Conservation (phyloP, 805 yeast genomes). For the Yarrowia keelungensis region DNA sequence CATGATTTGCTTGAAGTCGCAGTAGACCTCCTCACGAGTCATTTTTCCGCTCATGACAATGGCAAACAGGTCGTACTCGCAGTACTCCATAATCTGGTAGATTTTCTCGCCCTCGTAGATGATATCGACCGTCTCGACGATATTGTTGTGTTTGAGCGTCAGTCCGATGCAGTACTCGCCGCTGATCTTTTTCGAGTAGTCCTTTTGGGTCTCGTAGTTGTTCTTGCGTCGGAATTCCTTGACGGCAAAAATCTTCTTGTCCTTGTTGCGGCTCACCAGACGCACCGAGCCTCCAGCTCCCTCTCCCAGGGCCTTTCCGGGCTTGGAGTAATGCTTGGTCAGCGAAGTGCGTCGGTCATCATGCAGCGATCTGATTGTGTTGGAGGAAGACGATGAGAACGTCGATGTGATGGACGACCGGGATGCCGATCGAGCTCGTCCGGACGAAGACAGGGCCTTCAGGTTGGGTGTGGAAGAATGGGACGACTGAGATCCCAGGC, state of each 20-base stretch:
- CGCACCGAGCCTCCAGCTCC: conserved; percentile 97
- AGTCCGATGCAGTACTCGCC: conserved; percentile 86
- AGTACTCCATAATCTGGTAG: conserved; percentile 89
- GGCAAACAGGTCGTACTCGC: conserved; percentile 90
- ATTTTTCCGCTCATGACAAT: conserved; percentile 88
- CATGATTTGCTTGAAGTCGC: conserved; percentile 83
- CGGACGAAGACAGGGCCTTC: conserved; percentile 11
- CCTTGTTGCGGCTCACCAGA: conserved; percentile 67
- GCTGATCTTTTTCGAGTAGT: conserved; percentile 78
- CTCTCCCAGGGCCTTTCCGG: conserved; percentile 79
- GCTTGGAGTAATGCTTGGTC: conserved; percentile 69
- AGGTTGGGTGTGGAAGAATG: conserved; percentile 35
- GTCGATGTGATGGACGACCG: conserved; percentile 21
- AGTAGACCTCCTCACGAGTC: conserved; percentile 70
- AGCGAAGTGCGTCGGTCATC: conserved; percentile 51
- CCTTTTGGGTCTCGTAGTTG: conserved; percentile 66
- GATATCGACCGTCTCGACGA: conserved; percentile 81
- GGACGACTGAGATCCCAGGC: conserved; percentile 19
- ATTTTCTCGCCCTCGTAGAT: conserved; percentile 68
- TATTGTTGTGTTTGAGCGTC: conserved; percentile 75
- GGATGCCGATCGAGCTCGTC: conserved; percentile 19
- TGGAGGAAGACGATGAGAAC: conserved; percentile 28
- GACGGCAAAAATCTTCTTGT: conserved; percentile 76
- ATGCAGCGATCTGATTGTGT: conserved; percentile 35
- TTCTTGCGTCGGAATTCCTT: conserved; percentile 79